A percentile compares a stretch with the other conserved stretches of the same genome.
Evolutionary conservation across 179 eudicot genomes (phyloP).

Genomic region (Nepenthes alata): DNA sequence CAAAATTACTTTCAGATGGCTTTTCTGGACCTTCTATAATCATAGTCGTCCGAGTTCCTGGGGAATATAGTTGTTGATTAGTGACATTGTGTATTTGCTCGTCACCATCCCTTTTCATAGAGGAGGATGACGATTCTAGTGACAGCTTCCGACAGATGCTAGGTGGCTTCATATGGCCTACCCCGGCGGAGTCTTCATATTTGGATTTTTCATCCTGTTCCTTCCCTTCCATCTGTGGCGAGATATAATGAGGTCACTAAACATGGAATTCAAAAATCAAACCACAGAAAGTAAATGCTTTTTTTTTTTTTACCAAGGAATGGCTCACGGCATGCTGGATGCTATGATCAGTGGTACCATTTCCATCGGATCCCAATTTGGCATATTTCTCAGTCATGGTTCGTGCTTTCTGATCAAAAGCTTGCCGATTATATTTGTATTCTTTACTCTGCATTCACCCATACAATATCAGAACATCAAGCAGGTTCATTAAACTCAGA

Average conservation of each 20-base stretch:
- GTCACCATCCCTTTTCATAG: slow-evolving; percentile 1
- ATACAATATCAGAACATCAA: not conserved
- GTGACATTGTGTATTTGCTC: slow-evolving; percentile 6
- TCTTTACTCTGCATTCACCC: slow-evolving; percentile 34
- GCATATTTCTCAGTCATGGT: slow-evolving; percentile 47
- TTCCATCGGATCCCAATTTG: slow-evolving; percentile 21
- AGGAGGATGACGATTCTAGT: slow-evolving; percentile 11
- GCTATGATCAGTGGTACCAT: slow-evolving; percentile 10
- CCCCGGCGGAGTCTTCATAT: slow-evolving; percentile 7
- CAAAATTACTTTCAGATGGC: not conserved
- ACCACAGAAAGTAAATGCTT: not conserved
- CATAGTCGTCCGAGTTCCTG: not conserved
- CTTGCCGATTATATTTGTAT: slow-evolving; percentile 45
- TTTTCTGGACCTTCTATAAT: slow-evolving; percentile 9
- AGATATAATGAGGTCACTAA: not conserved
- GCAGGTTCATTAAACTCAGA: not conserved
- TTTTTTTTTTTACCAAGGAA: slow-evolving; percentile 8
- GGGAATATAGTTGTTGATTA: not conserved
- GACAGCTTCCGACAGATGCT: slow-evolving; percentile 17
- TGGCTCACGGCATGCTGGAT: slow-evolving; percentile 7
- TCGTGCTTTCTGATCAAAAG: slow-evolving; percentile 46
- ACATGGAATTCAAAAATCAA: not conserved
- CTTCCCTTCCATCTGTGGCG: slow-evolving; percentile 17
- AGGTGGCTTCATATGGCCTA: slow-evolving; percentile 5
- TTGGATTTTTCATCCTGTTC: slow-evolving; percentile 5